Base-by-base conservation (phyloP, 192 early-diverging fungal genomes). In the Coemansia sp. region DNA sequence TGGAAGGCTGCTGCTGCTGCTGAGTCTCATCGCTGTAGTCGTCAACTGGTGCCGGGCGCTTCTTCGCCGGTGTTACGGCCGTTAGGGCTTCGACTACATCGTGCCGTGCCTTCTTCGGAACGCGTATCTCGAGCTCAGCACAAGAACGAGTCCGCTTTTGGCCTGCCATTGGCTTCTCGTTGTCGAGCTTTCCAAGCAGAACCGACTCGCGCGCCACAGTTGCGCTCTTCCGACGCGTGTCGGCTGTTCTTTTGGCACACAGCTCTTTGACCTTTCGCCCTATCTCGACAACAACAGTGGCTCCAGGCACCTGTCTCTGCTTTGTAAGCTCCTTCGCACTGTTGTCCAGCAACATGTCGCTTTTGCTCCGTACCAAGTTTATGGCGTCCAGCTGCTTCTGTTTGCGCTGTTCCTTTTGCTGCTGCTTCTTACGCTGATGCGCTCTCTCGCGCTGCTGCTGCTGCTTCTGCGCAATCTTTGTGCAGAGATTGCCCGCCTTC, bases 71-170 rank as follows among this genome's bases (percentile, higher is more conserved):
- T 30, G 42, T 17, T 36, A 11, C 34, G 10, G 47, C 20, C 0
- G 64, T 7, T 36, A 70, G 65, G 11, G 61, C 75, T 33, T 77
- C 75, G 37, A 72, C 64, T 17, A 68, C n/a, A n/a, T n/a, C n/a
- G n/a, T n/a, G n/a, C n/a, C n/a, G n/a, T n/a, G n/a, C n/a, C n/a
- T n/a, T n/a, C n/a, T n/a, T n/a, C n/a, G n/a, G n/a, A n/a, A n/a
- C n/a, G n/a, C n/a, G n/a, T n/a, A n/a, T n/a, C n/a, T n/a, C n/a
- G n/a, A n/a, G n/a, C n/a, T n/a, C n/a, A n/a, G n/a, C n/a, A n/a
- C n/a, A n/a, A n/a, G n/a, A n/a, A n/a, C n/a, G n/a, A n/a, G n/a
- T n/a, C n/a, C n/a, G n/a, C n/a, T n/a, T n/a, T n/a, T n/a, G n/a
- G n/a, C n/a, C n/a, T n/a, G n/a, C n/a, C n/a, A n/a, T n/a, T n/a